phyloP scores from a whole-genome alignment of 2,329 filamentous ascomycete species.

The Cercospora zeina region DNA sequence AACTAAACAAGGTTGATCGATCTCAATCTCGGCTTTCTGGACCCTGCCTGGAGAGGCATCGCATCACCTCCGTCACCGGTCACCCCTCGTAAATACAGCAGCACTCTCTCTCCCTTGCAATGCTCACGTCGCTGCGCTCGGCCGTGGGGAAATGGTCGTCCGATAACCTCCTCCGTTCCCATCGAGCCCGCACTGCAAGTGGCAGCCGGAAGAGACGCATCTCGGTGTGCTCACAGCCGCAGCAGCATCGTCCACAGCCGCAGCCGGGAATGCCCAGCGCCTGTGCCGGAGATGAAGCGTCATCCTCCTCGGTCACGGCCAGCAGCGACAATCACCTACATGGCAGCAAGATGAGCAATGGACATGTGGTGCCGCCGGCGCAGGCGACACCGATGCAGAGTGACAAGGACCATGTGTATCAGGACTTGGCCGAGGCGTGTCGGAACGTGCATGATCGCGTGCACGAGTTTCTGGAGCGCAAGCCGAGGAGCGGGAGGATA shows the following conservation, averaged over 20 bases:
- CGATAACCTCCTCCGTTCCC: slow-evolving; percentile 13
- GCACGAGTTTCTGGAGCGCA: slow-evolving; percentile 63
- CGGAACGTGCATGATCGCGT: slow-evolving; percentile 60
- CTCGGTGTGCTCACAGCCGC: slow-evolving; percentile 13
- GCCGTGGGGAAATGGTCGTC: slow-evolving; percentile 13
- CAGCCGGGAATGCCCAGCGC: slow-evolving; percentile 18
- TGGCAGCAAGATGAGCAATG: slow-evolving; percentile 10
- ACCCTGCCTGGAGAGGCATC: slow-evolving; percentile 9
- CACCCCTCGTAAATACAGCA: too few relatives aligned
- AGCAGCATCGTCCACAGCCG: slow-evolving; percentile 1
- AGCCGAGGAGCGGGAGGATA: slow-evolving; percentile 59
- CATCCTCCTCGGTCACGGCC: neutral
- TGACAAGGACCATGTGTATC: slow-evolving; percentile 13
- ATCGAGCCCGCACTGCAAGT: slow-evolving; percentile 7
- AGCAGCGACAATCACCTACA: neutral
- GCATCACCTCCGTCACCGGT: slow-evolving; percentile 4
- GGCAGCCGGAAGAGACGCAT: neutral
- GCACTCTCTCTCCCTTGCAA: too few relatives aligned
- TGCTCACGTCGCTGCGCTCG: slow-evolving; percentile 8
- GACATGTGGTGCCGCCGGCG: neutral
- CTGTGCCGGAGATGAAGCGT: slow-evolving; percentile 13
- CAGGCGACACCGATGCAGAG: neutral
- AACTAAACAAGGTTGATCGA: slow-evolving; percentile 1
- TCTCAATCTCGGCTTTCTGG: slow-evolving; percentile 15
- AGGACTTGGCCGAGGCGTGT: slow-evolving; percentile 46